A percentile compares a stretch with the other conserved stretches of the same genome.
phyloP scores from a whole-genome alignment of 371 early-diverging fungal species.

The Circinella umbellata region DNA sequence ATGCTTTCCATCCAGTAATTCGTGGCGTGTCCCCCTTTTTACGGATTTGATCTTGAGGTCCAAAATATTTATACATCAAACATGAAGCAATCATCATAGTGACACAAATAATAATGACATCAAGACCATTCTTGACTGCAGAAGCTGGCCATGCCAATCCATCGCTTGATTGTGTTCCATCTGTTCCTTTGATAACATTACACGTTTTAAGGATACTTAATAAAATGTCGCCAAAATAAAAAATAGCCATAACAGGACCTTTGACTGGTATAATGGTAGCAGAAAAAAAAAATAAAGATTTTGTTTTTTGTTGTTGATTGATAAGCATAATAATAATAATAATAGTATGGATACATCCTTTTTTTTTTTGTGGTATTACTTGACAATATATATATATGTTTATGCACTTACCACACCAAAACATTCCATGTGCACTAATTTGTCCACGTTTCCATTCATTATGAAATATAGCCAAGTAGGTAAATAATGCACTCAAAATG shows the following conservation, averaged over 20 bases:
- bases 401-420: constrained; percentile 45
- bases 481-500: constrained; percentile 50
- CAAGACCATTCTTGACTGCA: constrained; percentile 49
- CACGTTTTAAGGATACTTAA: constrained; percentile 32
- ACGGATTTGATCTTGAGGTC: constrained; percentile 22
- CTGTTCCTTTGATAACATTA: constrained; percentile 45
- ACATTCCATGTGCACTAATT: constrained; percentile 53
- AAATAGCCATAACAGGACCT: constrained; percentile 54
- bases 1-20: constrained; percentile 37
- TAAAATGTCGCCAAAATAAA: constrained; percentile 50
- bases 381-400: too few relatives aligned
- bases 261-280: constrained; percentile 33
- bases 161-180: constrained; percentile 29
- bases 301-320: too few relatives aligned
- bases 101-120: constrained; percentile 43
- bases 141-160: constrained; percentile 46
- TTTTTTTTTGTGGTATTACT: neutral
- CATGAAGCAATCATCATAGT: constrained; percentile 43
- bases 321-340: too few relatives aligned
- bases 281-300: too few relatives aligned
- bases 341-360: neutral
- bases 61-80: constrained; percentile 50
- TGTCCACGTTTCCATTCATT: constrained; percentile 45
- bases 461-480: constrained; percentile 48
- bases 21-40: constrained; percentile 16